Evolutionary conservation across 192 early-diverging fungal genomes (phyloP), one percentile per base, ranked within the genome.

Genomic region (Allomyces javanicus): DNA sequence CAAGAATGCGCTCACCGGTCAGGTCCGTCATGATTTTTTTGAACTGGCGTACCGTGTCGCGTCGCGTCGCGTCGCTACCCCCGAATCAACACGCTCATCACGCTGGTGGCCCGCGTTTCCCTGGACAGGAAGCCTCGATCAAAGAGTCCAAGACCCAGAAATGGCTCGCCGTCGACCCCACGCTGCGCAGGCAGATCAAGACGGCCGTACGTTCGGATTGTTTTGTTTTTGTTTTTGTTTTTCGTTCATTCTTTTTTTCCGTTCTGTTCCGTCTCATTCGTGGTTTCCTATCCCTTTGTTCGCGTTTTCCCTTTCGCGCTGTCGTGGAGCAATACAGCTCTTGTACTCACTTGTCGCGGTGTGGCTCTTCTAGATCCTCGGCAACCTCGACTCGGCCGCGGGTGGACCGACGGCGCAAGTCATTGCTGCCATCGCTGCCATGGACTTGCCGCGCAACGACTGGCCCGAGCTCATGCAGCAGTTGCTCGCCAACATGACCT

Each of bases 1-100:
- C 68, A 99, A 99, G 83, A 99, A 99, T 75, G 76, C 89, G 61
- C 74, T 99, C 67, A 77, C 81, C 10, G 87, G 92, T 65, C 92
- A 87, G 81, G 93, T 90, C 79, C 24, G 72, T 73, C 26, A 67
- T 67, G 64, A 26, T 44, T 24, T 25, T 55, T 40, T 62, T n/a
- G n/a, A n/a, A 63, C 62, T 63, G 62, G 63, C 24, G 17, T 61
- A 50, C 22, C 24, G 43, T 24, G 26, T 43, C 43, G 40, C 33
- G 50, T 3, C 24, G 21, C 12, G 65, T 50, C 40, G n/a, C 19
- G 55, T 64, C 17, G 44, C 63, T 14, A 5, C 61, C 61, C 12
- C 25, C 66, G 40, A 23, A 63, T 27, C 10, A 23, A 67, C 24
- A 21, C 24, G 63, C 23, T 24, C 64, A 69, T 66, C 62, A 44